Evolutionary conservation across 176 grass and related monocot species (phyloP), one percentile per base, ranked within the genome.

Genomic region (Alopecurus myosuroides): DNA sequence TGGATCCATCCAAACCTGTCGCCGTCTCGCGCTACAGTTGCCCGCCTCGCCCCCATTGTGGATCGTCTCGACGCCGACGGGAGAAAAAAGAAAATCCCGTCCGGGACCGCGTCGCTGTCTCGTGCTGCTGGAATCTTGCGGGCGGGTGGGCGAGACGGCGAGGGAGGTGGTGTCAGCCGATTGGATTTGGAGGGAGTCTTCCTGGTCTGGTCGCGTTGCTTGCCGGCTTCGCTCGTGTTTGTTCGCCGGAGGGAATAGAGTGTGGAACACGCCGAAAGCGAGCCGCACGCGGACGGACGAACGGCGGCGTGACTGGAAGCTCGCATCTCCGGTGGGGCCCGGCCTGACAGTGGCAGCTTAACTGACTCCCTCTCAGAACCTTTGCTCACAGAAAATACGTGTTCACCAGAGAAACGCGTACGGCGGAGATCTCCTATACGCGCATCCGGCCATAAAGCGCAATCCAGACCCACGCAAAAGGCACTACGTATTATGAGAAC

Each of bases 11-110:
- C 63, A 82, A 82, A 57, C 12, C 53, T 20, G 35, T 90, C 75
- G 46, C 75, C 58, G 48, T 87, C 84, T 58, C 36, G 9, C 36
- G 80, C 74, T 79, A 74, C 55, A 90, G 84, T 11, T 19, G 33
- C 36, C 17, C 34, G 48, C 48, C 33, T 5, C 25, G 8, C 58
- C 39, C 8, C 67, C 86, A 23, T 82, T n/a, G 57, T 34, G 22
- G 52, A 83, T 65, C 45, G 33, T 52, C 34, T 65, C 84, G 79
- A 74, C 69, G 79, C 50, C 74, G 55, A 73, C 79, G 74, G 73
- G 18, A 64, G 42, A 66, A 1, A 78, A 60, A 28, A 29, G 25
- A 3, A 60, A 41, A 58, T 53, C 50, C 70, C 41, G 19, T 50
- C 48, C 56, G 29, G 3, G 56, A n/a, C 14, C 10, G 22, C 42